A percentile compares a stretch with the other conserved stretches of the same genome.
phyloP scores from a whole-genome alignment of 2,329 filamentous ascomycete genomes.

The Fusarium robinianum region DNA sequence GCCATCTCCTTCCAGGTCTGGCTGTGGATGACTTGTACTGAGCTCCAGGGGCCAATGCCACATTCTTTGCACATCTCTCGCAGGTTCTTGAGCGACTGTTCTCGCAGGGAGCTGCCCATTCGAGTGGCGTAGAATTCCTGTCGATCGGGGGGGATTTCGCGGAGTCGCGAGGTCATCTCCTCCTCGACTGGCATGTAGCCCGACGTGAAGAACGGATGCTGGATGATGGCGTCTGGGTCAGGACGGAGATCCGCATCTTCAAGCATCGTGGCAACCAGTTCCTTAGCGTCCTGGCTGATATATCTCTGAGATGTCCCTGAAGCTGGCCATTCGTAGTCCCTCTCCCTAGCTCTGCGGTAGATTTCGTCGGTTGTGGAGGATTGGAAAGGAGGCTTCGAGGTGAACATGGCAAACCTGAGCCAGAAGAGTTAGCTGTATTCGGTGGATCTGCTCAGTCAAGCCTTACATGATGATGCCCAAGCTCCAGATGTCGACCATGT shows the following conservation, averaged over 20 bases:
- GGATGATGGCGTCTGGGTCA: slow-evolving; percentile 76
- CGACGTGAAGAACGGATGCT: slow-evolving; percentile 77
- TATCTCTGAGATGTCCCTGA: slow-evolving; percentile 67
- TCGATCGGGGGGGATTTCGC: slow-evolving; percentile 60
- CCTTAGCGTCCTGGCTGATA: slow-evolving; percentile 76
- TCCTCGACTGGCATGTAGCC: slow-evolving; percentile 70
- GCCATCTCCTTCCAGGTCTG: slow-evolving; percentile 69
- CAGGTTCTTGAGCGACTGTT: slow-evolving; percentile 56
- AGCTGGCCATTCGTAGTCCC: slow-evolving; percentile 81
- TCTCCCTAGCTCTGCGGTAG: slow-evolving; percentile 70
- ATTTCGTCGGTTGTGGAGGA: slow-evolving; percentile 87
- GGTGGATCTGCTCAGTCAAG: not conserved
- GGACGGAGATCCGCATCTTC: slow-evolving; percentile 76
- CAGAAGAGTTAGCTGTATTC: slow-evolving; percentile 16
- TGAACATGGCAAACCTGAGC: slow-evolving; percentile 87
- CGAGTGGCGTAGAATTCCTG: slow-evolving; percentile 61
- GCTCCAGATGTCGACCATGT: slow-evolving; percentile 98
- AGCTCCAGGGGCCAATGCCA: slow-evolving; percentile 60
- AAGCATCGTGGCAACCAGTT: slow-evolving; percentile 76
- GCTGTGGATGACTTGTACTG: slow-evolving; percentile 53
- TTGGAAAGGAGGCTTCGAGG: slow-evolving; percentile 95
- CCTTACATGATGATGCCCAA: slow-evolving; percentile 92
- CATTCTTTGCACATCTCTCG: slow-evolving; percentile 62
- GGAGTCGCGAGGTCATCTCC: slow-evolving; percentile 62
- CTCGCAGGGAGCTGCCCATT: slow-evolving; percentile 50